Evolutionary conservation across 2,329 filamentous ascomycete genomes (phyloP), one percentile per base, ranked within the genome.

Genomic region (Biscogniauxia marginata): DNA sequence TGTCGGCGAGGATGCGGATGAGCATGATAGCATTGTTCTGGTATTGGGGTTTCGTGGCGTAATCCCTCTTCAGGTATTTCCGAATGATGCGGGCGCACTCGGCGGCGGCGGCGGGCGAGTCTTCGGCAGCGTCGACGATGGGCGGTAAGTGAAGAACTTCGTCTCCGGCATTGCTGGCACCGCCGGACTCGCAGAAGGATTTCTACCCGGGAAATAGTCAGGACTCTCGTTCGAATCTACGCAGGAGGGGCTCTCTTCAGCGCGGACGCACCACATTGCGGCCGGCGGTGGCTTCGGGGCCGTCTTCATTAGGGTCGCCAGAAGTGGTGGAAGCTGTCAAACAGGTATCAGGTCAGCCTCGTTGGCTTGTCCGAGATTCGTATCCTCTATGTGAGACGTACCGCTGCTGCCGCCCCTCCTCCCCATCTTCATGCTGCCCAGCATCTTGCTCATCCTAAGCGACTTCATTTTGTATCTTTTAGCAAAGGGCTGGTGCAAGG

Each of bases 1-100:
- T 97, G 73, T 98, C 93, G 65, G 87, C 82, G 63, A 99, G 79
- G 68, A 99, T 99, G 59, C 93, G 88, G 64, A 96, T 81, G 54
- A 99, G 83, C 95, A 98, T 98, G 68, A 98, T 86, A 61, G 91
- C 89, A 76, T 98, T 97, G 81, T 97, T 98, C 74, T 98, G 93
- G 64, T 87, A 86, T 66, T 89, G 86, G 8, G 90, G 79, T 47
- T 77, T 78, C 22, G 74, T 70, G 65, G 74, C 85, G 74, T 90
- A 86, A 47, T 93, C 89, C 63, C 86, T 88, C 65, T 85, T 82
- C 57, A 99, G 79, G 71, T 88, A 93, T 72, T 91, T 93, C 70
- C 91, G 89, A 69, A 98, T 91, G 63, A 89, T 80, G 63, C 84
- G 79, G 50, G 92, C 91, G 65, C 90, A 91, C 67, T 93, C 89